Evolutionary conservation across 495 filamentous ascomycete genomes (phyloP).

Genomic region (Patellaria atrata): DNA sequence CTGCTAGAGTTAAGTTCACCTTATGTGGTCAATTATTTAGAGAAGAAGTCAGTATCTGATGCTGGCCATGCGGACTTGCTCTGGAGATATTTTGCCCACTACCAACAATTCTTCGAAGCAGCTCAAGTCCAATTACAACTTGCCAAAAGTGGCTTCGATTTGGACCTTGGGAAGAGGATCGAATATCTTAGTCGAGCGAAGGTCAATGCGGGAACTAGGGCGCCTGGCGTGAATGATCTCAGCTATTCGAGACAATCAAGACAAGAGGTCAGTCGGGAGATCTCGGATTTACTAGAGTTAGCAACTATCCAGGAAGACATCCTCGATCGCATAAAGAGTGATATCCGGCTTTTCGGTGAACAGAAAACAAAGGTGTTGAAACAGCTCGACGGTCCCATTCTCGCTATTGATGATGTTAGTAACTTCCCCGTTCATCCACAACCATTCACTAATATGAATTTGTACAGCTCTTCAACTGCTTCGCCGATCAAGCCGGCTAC

Average conservation of each 20-base stretch:
- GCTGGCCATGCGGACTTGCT: conserved; percentile 76
- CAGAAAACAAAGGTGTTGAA: conserved; percentile 44
- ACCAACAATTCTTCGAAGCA: conserved; percentile 65
- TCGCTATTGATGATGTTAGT: conserved; percentile 59
- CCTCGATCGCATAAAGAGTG: conserved; percentile 60
- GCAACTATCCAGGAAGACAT: conserved; percentile 92
- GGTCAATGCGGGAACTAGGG: conserved; percentile 67
- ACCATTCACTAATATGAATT: conserved; percentile 4
- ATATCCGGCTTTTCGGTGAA: conserved; percentile 47
- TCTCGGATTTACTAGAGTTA: conserved; percentile 77
- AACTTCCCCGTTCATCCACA: neutral
- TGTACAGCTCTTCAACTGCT: conserved; percentile 71
- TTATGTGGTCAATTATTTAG: conserved; percentile 75
- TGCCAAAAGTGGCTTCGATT: conserved; percentile 60
- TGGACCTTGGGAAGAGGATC: conserved; percentile 65
- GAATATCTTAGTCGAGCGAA: conserved; percentile 79
- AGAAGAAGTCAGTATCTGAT: conserved; percentile 51
- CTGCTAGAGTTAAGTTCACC: conserved; percentile 70
- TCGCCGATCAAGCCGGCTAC: conserved; percentile 76
- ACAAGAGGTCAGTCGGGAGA: conserved; percentile 63
- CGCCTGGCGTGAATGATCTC: conserved; percentile 43
- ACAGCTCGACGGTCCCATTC: conserved; percentile 58
- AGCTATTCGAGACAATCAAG: conserved; percentile 43
- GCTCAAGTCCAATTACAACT: conserved; percentile 74
- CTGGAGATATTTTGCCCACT: conserved; percentile 74